phyloP scores from a whole-genome alignment of 441 rosid genomes.

The Brassica balearica region DNA sequence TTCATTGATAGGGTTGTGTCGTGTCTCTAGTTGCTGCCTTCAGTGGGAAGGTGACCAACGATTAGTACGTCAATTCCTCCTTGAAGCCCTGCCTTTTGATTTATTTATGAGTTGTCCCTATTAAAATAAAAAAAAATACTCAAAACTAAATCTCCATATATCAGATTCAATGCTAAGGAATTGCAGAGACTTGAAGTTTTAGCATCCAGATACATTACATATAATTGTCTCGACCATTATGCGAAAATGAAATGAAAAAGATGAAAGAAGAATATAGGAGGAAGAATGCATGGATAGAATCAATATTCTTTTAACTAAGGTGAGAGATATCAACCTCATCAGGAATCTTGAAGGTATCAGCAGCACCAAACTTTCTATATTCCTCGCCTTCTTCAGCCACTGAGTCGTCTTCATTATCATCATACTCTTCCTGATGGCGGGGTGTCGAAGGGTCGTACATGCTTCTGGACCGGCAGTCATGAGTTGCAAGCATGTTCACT shows the following conservation, averaged over 20 bases:
- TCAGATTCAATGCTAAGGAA: constrained; percentile 21
- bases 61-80: background rate
- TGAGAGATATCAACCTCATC: constrained; percentile 71
- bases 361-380: constrained; percentile 85
- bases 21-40: constrained; percentile 14
- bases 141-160: constrained; percentile 4
- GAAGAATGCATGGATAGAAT: constrained; percentile 21
- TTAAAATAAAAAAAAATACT: background rate
- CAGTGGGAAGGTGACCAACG: constrained; percentile 13
- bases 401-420: constrained; percentile 59
- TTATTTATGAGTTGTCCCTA: constrained; percentile 16
- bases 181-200: background rate
- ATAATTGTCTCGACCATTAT: background rate
- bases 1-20: constrained; percentile 1
- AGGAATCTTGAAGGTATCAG: constrained; percentile 83
- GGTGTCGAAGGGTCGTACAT: constrained; percentile 51
- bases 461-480: constrained; percentile 72
- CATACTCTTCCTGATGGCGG: constrained; percentile 45
- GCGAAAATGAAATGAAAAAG: background rate
- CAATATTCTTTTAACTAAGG: constrained; percentile 51
- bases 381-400: constrained; percentile 53
- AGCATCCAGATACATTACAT: constrained; percentile 25
- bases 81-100: constrained; percentile 18
- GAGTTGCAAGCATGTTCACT: constrained; percentile 89
- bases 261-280: background rate